These are phyloP conservation scores for Cladophialophora chaetospira DNA, from an alignment of 2,329 filamentous ascomycete species.

Conservation along the genomic window DNA sequence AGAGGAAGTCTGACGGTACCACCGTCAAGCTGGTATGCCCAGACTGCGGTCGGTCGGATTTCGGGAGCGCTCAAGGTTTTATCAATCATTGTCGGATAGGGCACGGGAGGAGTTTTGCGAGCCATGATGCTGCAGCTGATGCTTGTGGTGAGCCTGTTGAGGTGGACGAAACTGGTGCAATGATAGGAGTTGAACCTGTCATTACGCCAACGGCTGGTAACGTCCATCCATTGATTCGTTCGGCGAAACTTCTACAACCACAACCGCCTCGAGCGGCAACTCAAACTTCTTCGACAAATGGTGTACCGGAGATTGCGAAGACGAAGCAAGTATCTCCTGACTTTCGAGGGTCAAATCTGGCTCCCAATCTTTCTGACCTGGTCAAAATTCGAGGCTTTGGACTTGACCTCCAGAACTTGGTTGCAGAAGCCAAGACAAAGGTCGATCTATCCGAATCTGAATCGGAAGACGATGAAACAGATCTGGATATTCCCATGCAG, in stretches of 20 bases:
- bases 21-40: conserved; percentile 88
- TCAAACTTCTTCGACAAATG: background rate
- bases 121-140: conserved; percentile 89
- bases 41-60: conserved; percentile 86
- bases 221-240: conserved; percentile 64
- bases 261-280: conserved; percentile 20
- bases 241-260: conserved; percentile 52
- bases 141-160: conserved; percentile 84
- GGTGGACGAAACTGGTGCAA: conserved; percentile 58
- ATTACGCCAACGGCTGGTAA: conserved; percentile 46
- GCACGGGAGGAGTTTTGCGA: conserved; percentile 90
- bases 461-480: conserved; percentile 42
- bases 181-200: conserved; percentile 43
- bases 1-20: conserved; percentile 77
- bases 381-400: conserved; percentile 64
- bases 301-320: background rate
- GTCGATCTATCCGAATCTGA: conserved; percentile 44
- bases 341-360: conserved; percentile 41
- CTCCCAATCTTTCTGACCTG: conserved; percentile 68
- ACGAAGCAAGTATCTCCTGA: conserved; percentile 24
- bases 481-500: conserved; percentile 34
- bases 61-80: conserved; percentile 96
- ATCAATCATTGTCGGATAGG: conserved; percentile 98
- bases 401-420: conserved; percentile 60
- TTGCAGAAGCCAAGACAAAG: conserved; percentile 56